Evolutionary conservation across 306 rosid genomes (phyloP), one percentile per base, ranked within the genome.

Genomic region (Fagus sylvatica): DNA sequence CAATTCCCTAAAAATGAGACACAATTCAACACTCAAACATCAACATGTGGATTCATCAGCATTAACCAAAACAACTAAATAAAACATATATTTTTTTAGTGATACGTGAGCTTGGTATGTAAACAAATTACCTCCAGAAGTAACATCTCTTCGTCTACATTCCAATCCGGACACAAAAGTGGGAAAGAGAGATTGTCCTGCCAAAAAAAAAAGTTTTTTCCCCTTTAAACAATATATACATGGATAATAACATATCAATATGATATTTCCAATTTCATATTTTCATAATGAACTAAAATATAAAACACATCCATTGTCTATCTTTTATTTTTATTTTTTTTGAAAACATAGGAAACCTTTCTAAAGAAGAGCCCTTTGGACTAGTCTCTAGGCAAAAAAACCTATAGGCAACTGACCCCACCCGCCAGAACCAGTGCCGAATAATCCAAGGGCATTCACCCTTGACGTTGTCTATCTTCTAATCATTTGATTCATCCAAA

Each of bases 161-260:
- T 92, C 98, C 98, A 93, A 51, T 93, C 98, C 39, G 88, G 89
- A 87, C 93, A 87, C 76, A 91, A 67, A 69, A 93, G 90, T 19
- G 98, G 97, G 90, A 93, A 91, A 74, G 90, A 84, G 74, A 93
- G 90, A 87, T 93, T 93, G 76, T 93, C 97, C 97, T 93, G 96
- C 62, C 48, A 65, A 57, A 28, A 55, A 80, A 82, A 66, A 56
- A n/a, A n/a, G 62, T 41, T 30, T 64, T 4, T 4, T 40, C 68
- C 28, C 11, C 10, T 5, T 10, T 7, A 37, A 37, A 36, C 49
- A 37, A 39, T 13, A 65, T 65, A 5, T 39, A 7, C 48, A 17
- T 7, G 30, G 5, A 65, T 65, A 17, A 43, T 7, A 65, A 65
- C 49, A 16, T 13, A 16, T 13, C 32, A 65, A 7, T 17, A 37